These are phyloP conservation scores for Zygnema cylindricum DNA, from an alignment of 139 green algal species.

Conservation along the genomic window DNA sequence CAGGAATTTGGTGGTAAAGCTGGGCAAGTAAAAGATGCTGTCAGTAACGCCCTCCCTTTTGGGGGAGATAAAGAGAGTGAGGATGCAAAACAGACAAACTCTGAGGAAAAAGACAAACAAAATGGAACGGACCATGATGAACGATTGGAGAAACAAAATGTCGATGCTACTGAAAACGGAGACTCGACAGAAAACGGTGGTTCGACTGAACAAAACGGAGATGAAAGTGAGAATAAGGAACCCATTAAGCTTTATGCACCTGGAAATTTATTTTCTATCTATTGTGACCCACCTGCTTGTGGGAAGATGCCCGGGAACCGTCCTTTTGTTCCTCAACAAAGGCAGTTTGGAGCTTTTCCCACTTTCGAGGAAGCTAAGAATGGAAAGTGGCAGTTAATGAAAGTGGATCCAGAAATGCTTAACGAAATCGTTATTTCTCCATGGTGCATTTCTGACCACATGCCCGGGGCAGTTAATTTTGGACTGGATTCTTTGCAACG, in stretches of 20 bases:
- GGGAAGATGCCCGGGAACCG: conserved; percentile 20
- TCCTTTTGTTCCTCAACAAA: conserved; percentile 1
- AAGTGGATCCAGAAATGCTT: conserved; percentile 16
- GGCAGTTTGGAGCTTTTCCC: conserved; percentile 18
- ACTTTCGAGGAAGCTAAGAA: background rate
- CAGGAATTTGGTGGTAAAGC: background rate
- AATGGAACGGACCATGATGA: background rate
- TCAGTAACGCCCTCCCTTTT: background rate
- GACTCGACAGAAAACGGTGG: background rate
- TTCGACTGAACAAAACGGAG: background rate
- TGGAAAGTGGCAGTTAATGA: conserved; percentile 12
- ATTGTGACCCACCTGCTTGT: conserved; percentile 18
- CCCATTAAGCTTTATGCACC: conserved; percentile 30
- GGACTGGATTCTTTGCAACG: conserved; percentile 17
- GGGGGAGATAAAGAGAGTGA: background rate
- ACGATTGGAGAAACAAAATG: too few species aligned
- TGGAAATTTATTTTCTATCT: background rate
- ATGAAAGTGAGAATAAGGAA: background rate
- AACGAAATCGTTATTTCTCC: conserved; percentile 34
- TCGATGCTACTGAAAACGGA: background rate
- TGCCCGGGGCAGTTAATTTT: conserved; percentile 15
- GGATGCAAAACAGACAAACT: too few species aligned
- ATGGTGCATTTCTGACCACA: conserved; percentile 57
- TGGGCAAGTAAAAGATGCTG: background rate
- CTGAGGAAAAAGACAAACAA: background rate